These are phyloP conservation scores for Thuidium tamariscinum DNA, from an alignment of 225 moss, liverwort and hornwort genomes.

Conservation along the genomic window DNA sequence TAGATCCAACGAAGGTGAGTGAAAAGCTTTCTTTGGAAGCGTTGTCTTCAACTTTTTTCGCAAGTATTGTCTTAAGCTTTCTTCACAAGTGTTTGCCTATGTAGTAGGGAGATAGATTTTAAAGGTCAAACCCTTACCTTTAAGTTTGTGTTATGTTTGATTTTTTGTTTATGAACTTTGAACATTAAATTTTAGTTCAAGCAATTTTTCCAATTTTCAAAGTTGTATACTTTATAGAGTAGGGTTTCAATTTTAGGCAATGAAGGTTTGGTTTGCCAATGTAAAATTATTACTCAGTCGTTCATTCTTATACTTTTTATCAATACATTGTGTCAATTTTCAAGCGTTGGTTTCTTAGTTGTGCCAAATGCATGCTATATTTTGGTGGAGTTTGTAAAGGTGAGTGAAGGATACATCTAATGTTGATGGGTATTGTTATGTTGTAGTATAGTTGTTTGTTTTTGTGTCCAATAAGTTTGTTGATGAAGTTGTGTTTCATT, in stretches of 20 bases:
- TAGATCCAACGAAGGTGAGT: fast-evolving
- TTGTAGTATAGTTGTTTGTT: neutral
- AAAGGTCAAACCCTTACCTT: neutral
- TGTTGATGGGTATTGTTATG: too few species aligned
- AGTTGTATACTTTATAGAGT: neutral
- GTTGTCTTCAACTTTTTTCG: neutral
- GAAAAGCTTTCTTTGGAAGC: neutral
- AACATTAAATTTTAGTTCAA: neutral
- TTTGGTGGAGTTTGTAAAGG: neutral
- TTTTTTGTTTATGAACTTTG: too few species aligned
- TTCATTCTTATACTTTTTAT: neutral
- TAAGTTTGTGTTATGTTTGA: too few species aligned
- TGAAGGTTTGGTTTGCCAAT: neutral
- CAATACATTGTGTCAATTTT: neutral
- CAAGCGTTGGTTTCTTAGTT: neutral
- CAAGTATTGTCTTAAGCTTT: neutral
- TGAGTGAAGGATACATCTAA: neutral
- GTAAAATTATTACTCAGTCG: neutral
- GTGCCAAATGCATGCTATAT: neutral
- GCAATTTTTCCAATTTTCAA: neutral
- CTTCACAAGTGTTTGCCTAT: neutral
- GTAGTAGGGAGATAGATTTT: neutral
- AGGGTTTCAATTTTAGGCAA: neutral
- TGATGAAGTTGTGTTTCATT: neutral
- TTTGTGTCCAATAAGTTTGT: neutral